A percentile compares a stretch with the other conserved stretches of the same genome.
Conservation (phyloP, 805 yeast species). For the Peterozyma toletana region DNA sequence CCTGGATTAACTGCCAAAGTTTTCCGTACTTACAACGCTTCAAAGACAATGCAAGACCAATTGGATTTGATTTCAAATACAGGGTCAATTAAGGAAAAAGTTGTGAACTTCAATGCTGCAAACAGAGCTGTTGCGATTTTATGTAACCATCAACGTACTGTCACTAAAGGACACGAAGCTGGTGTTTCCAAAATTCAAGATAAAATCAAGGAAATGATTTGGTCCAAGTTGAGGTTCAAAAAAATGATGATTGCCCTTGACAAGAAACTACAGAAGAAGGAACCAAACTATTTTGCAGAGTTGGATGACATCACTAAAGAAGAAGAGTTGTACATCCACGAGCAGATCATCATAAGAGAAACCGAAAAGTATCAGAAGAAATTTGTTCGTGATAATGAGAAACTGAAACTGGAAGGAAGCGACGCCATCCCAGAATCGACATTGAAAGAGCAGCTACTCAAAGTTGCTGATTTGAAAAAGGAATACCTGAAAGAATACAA, state of each 20-base stretch:
- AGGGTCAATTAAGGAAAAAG: conserved; percentile 83
- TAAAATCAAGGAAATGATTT: conserved; percentile 68
- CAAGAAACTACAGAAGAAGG: conserved; percentile 37
- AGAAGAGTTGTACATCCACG: conserved; percentile 52
- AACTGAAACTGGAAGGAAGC: conserved; percentile 49
- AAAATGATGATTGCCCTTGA: conserved; percentile 65
- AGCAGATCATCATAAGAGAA: conserved; percentile 55
- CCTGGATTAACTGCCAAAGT: conserved; percentile 93
- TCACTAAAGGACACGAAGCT: conserved; percentile 76
- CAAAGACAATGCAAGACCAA: conserved; percentile 95
- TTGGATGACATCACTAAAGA: conserved; percentile 60
- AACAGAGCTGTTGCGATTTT: conserved; percentile 91
- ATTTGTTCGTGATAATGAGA: conserved; percentile 73
- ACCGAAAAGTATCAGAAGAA: conserved; percentile 57
- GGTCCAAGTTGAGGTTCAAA: conserved; percentile 76
- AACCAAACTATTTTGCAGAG: conserved; percentile 58
- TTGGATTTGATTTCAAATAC: conserved; percentile 76
- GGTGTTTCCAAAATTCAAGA: conserved; percentile 75
- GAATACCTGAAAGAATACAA: conserved; percentile 52
- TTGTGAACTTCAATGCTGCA: conserved; percentile 87
- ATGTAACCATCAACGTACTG: conserved; percentile 95
- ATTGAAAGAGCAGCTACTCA: conserved; percentile 49
- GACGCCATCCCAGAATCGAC: conserved; percentile 46
- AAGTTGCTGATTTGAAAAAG: conserved; percentile 42
- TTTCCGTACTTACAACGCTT: conserved; percentile 95